Base-by-base conservation (phyloP, 805 yeast genomes). In the Candida railenensis region DNA sequence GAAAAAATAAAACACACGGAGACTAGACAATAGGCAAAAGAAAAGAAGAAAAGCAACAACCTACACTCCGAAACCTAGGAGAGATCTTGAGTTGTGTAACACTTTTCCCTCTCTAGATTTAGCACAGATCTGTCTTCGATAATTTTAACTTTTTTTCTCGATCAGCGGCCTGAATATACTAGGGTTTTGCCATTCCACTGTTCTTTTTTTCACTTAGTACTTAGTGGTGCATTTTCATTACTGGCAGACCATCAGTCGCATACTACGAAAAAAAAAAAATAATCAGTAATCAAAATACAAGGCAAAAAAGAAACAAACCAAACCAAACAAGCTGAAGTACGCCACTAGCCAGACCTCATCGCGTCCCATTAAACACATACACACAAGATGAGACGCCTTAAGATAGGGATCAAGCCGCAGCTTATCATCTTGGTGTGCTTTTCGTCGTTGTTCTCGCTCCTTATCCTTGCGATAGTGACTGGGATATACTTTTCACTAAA, bases 401-500 rank as follows among this genome's bases (percentile, higher is more conserved):
- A 78, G 46, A 69, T 89, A 39, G 86, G 92, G 37, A 81, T 89
- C 47, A 69, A 89, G 56, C 82, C 89, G 20, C 96, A 89, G 69
- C 79, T 89, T 43, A 83, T 87, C 43, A 75, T 80, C 3, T 67
- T 88, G 25, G 95, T 88, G 51, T 71, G 86, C 45, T 66, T 84
- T 45, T 85, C 87, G 34, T 83, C 92, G 9, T 67, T 85, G 34
- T 67, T 84, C 44, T 87, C 95, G 1, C 71, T 90, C 41, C 72
- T 85, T 22, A 81, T 88, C 1, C 66, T 90, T 39, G 90, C 94
- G 4, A 71, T 87, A 18, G 89, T 86, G 20, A 80, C 89, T 8
- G 94, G 73, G 42, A 78, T 85, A 3, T 87, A 87, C 62, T 88
- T 86, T 62, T 79, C 88, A 3, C 63, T 71, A 18, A 85, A 81